Conservation (phyloP, 2,329 filamentous ascomycete genomes). For the Tothia fuscella region DNA sequence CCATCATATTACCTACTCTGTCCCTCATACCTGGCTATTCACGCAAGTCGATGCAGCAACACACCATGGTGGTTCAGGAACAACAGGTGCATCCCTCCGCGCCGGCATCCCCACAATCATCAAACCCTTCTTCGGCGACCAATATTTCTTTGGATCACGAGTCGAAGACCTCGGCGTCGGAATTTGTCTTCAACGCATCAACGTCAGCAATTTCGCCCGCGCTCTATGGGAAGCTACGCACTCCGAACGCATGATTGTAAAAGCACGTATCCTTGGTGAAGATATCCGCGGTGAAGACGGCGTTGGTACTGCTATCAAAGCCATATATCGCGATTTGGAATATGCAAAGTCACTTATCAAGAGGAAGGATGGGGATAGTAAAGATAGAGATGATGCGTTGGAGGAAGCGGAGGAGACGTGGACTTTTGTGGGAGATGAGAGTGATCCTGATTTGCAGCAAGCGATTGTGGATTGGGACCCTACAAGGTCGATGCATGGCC, state of each 20-base stretch:
- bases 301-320: constrained; percentile 71
- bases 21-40: constrained; percentile 96
- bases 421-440: constrained; percentile 66
- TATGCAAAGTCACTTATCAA: constrained; percentile 75
- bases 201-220: constrained; percentile 70
- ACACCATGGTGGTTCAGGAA: constrained; percentile 90
- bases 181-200: constrained; percentile 78
- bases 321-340: constrained; percentile 79
- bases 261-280: constrained; percentile 70
- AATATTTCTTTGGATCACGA: constrained; percentile 86
- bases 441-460: constrained; percentile 23
- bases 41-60: constrained; percentile 84
- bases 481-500: too few relatives aligned
- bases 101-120: constrained; percentile 90
- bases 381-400: constrained; percentile 9
- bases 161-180: constrained; percentile 92
- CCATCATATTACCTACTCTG: constrained; percentile 66
- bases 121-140: constrained; percentile 94
- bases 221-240: constrained; percentile 88
- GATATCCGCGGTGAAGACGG: constrained; percentile 80
- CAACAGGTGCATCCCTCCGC: constrained; percentile 82
- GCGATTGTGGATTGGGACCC: neutral
- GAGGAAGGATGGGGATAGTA: constrained; percentile 22
- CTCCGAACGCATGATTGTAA: constrained; percentile 80
- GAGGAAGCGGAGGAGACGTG: constrained; percentile 35